Conservation (phyloP, 169 alveolate genomes). For the Ichthyophthirius multifiliis region DNA sequence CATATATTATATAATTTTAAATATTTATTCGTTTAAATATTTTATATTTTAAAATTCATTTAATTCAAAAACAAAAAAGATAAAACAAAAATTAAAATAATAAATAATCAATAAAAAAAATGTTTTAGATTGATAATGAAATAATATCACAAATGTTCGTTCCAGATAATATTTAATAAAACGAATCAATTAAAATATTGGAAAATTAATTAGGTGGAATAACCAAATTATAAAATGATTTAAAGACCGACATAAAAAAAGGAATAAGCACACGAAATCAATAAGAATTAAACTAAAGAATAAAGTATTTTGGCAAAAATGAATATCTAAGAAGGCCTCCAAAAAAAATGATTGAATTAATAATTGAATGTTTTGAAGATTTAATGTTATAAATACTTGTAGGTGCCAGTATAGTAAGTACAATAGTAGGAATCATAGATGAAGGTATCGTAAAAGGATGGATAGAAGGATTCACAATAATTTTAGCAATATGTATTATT, state of each 20-base stretch:
- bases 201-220: background rate
- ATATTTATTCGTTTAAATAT: too few species aligned
- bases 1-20: too few species aligned
- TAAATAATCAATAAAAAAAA: too few species aligned
- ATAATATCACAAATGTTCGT: background rate
- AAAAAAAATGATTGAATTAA: too few species aligned
- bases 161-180: background rate
- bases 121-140: too few species aligned
- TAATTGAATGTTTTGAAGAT: conserved; percentile 50
- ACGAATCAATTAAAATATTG: background rate
- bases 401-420: conserved; percentile 22
- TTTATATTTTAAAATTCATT: too few species aligned
- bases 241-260: background rate
- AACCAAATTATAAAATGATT: background rate
- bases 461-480: conserved; percentile 69
- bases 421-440: conserved; percentile 31
- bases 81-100: too few species aligned
- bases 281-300: too few species aligned
- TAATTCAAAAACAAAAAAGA: too few species aligned
- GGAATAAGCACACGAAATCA: too few species aligned
- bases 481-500: conserved; percentile 54
- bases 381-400: conserved; percentile 34
- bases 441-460: conserved; percentile 42
- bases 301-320: too few species aligned
- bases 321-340: too few species aligned